Evolutionary conservation across 345 rosid species (phyloP).

Genomic region (Eucalyptus coolabah): DNA sequence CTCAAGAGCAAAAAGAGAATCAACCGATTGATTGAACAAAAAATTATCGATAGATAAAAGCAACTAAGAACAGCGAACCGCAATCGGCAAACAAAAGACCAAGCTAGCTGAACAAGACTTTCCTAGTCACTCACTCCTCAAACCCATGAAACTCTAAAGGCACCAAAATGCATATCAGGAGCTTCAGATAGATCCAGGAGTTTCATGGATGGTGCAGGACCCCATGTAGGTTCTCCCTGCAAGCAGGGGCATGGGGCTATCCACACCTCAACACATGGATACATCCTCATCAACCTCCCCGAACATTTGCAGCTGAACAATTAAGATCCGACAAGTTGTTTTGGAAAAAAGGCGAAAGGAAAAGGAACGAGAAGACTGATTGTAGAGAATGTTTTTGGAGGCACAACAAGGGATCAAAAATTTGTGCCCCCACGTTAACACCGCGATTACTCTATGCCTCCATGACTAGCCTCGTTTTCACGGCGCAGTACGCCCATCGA

Average conservation of each 20-base stretch:
- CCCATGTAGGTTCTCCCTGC: slow-evolving; percentile 6
- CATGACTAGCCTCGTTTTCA: slow-evolving; percentile 37
- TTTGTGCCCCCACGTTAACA: slow-evolving; percentile 33
- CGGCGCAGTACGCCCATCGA: background rate
- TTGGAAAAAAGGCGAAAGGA: background rate
- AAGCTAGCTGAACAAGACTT: background rate
- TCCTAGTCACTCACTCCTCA: background rate
- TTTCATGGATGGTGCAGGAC: background rate
- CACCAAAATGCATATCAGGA: slow-evolving; percentile 15
- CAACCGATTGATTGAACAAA: background rate
- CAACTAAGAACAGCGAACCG: background rate
- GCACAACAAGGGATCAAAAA: slow-evolving; percentile 1
- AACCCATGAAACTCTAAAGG: no score
- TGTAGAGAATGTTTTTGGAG: slow-evolving; percentile 32
- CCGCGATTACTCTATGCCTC: slow-evolving; percentile 30
- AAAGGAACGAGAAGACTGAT: background rate
- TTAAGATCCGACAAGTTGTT: background rate
- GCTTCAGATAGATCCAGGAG: background rate
- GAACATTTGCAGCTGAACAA: background rate
- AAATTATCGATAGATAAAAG: background rate
- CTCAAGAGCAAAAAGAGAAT: background rate
- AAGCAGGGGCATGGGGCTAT: background rate
- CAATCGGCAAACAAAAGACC: background rate
- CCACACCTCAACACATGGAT: background rate
- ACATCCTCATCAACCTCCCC: slow-evolving; percentile 28